These are phyloP conservation scores for Hypericum androsaemum DNA, from an alignment of 345 rosid genomes.

Conservation along the genomic window DNA sequence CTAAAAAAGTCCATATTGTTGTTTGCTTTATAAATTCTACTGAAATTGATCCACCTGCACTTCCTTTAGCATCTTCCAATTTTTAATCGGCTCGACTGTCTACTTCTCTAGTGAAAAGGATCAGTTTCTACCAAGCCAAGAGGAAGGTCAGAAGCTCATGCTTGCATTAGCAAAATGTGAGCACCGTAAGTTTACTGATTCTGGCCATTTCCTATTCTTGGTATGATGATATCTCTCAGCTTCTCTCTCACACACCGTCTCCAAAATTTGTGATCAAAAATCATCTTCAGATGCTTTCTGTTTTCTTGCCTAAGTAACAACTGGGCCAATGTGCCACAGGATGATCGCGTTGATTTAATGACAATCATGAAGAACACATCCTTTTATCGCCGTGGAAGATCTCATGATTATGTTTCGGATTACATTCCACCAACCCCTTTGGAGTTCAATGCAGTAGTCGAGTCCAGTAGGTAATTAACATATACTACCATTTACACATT, in stretches of 20 bases:
- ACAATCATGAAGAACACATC: conserved; percentile 5
- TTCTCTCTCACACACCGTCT: conserved; percentile 1
- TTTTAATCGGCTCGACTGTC: neutral
- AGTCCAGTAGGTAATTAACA: too few species aligned
- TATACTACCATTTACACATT: too few species aligned
- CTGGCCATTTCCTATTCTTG: conserved; percentile 72
- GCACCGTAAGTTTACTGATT: conserved; percentile 43
- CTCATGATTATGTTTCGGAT: conserved; percentile 7
- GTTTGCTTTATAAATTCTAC: neutral
- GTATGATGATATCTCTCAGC: conserved; percentile 29
- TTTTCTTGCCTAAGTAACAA: neutral
- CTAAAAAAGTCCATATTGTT: too few species aligned
- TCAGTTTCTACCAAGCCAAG: conserved; percentile 58
- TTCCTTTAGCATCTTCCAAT: too few species aligned
- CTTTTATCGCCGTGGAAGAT: conserved; percentile 11
- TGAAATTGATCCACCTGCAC: neutral
- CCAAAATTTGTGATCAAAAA: too few species aligned
- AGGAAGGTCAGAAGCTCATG: conserved; percentile 52
- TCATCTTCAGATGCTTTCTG: neutral
- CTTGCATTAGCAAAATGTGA: conserved; percentile 37
- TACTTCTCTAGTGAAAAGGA: conserved; percentile 52
- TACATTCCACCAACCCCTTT: conserved; percentile 16
- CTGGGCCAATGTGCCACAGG: conserved; percentile 28
- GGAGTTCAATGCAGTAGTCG: conserved; percentile 14
- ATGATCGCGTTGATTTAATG: conserved; percentile 26